These are phyloP conservation scores for Penicillium sp. DNA, from an alignment of 2,329 filamentous ascomycete genomes.

Conservation along the genomic window DNA sequence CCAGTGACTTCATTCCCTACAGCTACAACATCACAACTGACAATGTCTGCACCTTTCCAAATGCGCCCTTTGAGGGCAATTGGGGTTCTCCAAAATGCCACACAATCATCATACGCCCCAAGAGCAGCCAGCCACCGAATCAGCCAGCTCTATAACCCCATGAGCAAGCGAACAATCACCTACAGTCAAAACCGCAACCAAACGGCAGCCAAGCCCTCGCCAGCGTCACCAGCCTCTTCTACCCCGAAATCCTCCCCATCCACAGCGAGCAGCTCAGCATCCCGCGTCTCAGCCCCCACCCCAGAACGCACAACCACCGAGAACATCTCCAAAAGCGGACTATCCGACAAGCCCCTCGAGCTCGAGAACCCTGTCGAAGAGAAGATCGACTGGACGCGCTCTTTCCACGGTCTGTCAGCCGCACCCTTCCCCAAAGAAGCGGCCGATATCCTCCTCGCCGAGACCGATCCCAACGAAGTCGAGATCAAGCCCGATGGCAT, in stretches of 20 bases:
- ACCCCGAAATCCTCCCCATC: constrained; percentile 12
- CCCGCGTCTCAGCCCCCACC: constrained; percentile 23
- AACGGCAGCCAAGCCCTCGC: constrained; percentile 6
- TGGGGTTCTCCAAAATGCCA: constrained; percentile 17
- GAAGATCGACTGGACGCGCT: constrained; percentile 77
- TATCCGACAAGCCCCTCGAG: constrained; percentile 38
- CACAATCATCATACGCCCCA: constrained; percentile 13
- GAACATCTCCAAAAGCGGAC: constrained; percentile 42
- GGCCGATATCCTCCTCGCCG: constrained; percentile 66
- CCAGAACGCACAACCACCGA: constrained; percentile 34
- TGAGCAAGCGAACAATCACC: constrained; percentile 17
- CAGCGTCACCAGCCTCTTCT: constrained; percentile 8
- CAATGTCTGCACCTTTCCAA: constrained; percentile 27
- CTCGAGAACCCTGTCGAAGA: constrained; percentile 31
- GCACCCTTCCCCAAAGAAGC: constrained; percentile 71
- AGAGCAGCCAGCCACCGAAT: constrained; percentile 2
- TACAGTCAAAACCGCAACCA: constrained; percentile 17
- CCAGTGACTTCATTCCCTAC: constrained; percentile 10
- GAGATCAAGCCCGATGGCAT: constrained; percentile 98
- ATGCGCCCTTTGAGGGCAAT: constrained; percentile 22
- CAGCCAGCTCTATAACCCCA: constrained; percentile 9
- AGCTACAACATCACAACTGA: constrained; percentile 2
- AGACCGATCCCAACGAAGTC: constrained; percentile 72
- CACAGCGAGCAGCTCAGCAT: constrained; percentile 15
- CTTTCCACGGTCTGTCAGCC: constrained; percentile 75